Evolutionary conservation across 169 alveolate species (phyloP).

Genomic region (Eimeria falciformis): DNA sequence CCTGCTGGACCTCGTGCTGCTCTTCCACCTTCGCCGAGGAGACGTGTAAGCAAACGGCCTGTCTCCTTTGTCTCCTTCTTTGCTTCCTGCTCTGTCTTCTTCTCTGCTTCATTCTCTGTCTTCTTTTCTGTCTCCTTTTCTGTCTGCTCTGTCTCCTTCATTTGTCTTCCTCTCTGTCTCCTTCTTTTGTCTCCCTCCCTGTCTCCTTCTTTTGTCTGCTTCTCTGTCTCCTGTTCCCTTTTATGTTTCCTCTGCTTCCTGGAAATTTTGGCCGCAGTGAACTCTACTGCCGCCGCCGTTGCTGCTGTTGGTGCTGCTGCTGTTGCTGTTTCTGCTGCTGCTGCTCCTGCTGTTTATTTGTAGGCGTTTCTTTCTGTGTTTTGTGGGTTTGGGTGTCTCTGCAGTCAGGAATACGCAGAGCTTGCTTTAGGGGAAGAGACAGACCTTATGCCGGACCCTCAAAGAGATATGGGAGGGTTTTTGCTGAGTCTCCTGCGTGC

Average conservation of each 20-base stretch:
- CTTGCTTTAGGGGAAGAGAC: constrained; percentile 26
- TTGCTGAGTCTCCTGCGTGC: constrained; percentile 8
- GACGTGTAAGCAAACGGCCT: neutral
- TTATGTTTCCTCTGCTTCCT: no score
- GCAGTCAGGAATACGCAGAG: constrained; percentile 35
- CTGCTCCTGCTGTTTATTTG: neutral
- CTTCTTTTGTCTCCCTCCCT: neutral
- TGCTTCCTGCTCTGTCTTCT: no score
- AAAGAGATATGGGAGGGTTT: neutral
- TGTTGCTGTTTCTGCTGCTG: constrained; percentile 1
- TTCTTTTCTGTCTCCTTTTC: neutral
- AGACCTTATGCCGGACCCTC: neutral
- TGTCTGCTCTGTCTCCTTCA: neutral
- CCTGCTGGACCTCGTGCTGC: constrained; percentile 6
- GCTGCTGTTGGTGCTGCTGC: constrained; percentile 34
- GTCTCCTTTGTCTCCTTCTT: no score
- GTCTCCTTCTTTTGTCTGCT: neutral
- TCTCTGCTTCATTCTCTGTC: no score
- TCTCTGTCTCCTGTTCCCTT: no score
- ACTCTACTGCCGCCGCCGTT: neutral
- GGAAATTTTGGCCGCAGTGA: neutral
- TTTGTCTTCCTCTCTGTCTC: neutral
- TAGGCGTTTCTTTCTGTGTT: neutral
- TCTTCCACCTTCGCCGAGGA: constrained; percentile 18
- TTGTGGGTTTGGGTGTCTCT: neutral